Base-by-base conservation (phyloP, 768 basidiomycete species). In the Vararia minispora region DNA sequence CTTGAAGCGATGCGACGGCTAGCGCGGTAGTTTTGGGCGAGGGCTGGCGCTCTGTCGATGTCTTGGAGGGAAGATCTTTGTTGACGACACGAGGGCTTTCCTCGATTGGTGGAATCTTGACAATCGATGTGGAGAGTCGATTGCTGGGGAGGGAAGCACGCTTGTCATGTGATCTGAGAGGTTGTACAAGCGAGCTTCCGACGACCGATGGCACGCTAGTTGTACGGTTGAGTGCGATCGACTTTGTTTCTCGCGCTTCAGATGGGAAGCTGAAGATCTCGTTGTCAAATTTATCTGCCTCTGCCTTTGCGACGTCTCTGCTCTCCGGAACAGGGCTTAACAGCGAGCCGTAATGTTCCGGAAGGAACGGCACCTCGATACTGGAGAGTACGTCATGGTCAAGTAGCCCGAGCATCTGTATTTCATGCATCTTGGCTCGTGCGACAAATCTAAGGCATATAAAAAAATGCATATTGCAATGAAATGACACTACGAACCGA, bases 371-470 rank as follows among this genome's bases (percentile, higher is more conserved):
- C 10, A 95, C 76, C 45, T 86, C 83, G 43, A 95, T 91, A 45
- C 79, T 81, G 4, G 87, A 80, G 16, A 89, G 75, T 22, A 95
- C 80, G 49, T 94, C 90, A 48, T 92, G 86, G 47, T 90, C 90
- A 30, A 94, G 65, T 7, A 94, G 63, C 5, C 92, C 92, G 1
- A 95, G 71, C 85, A 88, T 92, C 52, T 95, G 85, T 27, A 95
- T 89, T 53, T 92, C 87, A 51, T 90, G 87, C 89, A 95, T 94
- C 61, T 88, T 87, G n/a, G 86, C 90, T 22, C 94, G 76, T 5
- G 89, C 82, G 18, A 97, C 67, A 54, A 97, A 98, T 43, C 94
- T 91, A n/a, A n/a, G n/a, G n/a, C n/a, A n/a, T n/a, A 47, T 48
- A 28, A 13, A 27, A 41, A 22, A 35, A 48, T 33, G 6, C n/a